A percentile compares a stretch with the other conserved stretches of the same genome.
Evolutionary conservation across 805 yeast genomes (phyloP).

Genomic region (Ogataea allantospora): DNA sequence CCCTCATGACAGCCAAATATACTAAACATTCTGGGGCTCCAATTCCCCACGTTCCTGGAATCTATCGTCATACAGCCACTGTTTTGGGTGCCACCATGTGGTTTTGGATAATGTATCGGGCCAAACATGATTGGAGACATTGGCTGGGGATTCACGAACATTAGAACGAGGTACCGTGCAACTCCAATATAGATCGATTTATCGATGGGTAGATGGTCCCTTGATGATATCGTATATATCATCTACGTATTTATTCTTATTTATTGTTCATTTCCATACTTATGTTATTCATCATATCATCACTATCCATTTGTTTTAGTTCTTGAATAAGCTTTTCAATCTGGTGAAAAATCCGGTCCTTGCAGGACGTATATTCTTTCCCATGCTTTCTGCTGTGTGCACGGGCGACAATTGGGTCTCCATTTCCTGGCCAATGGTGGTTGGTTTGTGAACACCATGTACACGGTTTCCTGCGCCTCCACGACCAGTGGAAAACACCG

Average conservation of each 20-base stretch:
- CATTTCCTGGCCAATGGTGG: slow-evolving; percentile 38
- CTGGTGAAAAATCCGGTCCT: slow-evolving; percentile 15
- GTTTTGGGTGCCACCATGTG: slow-evolving; percentile 82
- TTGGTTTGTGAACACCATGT: slow-evolving; percentile 38
- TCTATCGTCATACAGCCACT: slow-evolving; percentile 60
- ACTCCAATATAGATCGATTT: slow-evolving; percentile 16
- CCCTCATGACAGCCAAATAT: slow-evolving; percentile 24
- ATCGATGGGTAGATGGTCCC: too few species aligned
- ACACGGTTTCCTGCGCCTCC: slow-evolving; percentile 59
- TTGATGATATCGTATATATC: too few species aligned
- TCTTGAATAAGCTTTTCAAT: slow-evolving; percentile 21
- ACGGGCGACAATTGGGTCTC: slow-evolving; percentile 41
- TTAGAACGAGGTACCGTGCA: slow-evolving; percentile 1
- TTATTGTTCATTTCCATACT: slow-evolving; percentile 5
- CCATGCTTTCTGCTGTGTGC: slow-evolving; percentile 21
- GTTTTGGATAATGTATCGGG: slow-evolving; percentile 83
- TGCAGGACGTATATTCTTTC: background rate
- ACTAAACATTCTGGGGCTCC: slow-evolving; percentile 58
- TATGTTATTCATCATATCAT: background rate
- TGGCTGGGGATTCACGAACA: slow-evolving; percentile 48
- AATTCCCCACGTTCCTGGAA: slow-evolving; percentile 60
- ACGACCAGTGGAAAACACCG: slow-evolving; percentile 50
- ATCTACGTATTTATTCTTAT: slow-evolving; percentile 23
- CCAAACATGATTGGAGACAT: slow-evolving; percentile 67
- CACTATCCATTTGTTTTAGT: background rate